Conservation (phyloP, 306 rosid species). For the Acacia melanoxylon region DNA sequence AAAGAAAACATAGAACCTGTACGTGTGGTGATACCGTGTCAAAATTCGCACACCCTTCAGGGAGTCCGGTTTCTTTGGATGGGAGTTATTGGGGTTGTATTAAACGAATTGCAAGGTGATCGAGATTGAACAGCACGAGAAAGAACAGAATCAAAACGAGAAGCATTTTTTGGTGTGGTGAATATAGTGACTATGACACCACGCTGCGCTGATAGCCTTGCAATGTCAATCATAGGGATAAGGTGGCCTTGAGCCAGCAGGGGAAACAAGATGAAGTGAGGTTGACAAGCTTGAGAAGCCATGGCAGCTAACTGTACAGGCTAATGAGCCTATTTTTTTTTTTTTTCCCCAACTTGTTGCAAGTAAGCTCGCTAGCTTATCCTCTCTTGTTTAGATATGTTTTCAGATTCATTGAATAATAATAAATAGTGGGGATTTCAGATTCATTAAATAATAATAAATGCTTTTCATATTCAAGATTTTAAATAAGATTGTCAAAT, state of each 20-base stretch:
- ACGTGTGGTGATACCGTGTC: slow-evolving; percentile 37
- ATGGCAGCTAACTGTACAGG: no score
- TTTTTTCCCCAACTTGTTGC: no score
- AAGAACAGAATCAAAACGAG: slow-evolving; percentile 36
- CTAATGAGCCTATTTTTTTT: no score
- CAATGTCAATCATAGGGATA: slow-evolving; percentile 46
- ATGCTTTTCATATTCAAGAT: not conserved
- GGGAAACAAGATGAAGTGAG: slow-evolving; percentile 38
- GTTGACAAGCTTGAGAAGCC: not conserved
- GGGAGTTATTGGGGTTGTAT: slow-evolving; percentile 31
- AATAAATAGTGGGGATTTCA: not conserved
- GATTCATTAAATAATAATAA: not conserved
- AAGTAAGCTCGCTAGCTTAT: no score
- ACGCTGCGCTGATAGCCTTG: slow-evolving; percentile 41
- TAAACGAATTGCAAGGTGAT: slow-evolving; percentile 30
- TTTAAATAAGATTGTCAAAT: not conserved
- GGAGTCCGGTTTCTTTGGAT: slow-evolving; percentile 45
- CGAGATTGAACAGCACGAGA: slow-evolving; percentile 40
- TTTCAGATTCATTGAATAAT: not conserved
- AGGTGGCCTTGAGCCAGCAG: slow-evolving; percentile 44
- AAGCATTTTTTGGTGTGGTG: slow-evolving; percentile 46
- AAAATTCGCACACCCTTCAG: slow-evolving; percentile 50
- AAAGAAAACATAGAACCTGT: not conserved
- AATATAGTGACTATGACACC: slow-evolving; percentile 41
- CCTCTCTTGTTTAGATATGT: not conserved